These are phyloP conservation scores for Eucalyptus paniculata DNA, from an alignment of 345 rosid species.

Conservation along the genomic window DNA sequence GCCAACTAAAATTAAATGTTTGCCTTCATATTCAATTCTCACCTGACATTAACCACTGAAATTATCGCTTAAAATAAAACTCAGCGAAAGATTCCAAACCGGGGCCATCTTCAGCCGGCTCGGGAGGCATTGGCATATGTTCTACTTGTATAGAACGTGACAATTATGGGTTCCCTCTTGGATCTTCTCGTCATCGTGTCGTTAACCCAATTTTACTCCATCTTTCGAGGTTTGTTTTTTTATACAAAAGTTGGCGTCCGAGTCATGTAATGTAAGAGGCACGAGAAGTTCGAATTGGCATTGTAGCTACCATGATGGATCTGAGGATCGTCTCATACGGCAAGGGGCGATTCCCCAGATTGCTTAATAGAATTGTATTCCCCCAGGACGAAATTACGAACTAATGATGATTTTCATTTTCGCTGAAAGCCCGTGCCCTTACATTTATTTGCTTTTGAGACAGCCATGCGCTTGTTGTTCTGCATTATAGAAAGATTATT, in stretches of 20 bases:
- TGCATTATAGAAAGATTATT: too few relatives aligned
- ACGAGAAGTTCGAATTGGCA: not conserved
- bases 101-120: not conserved
- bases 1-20: not conserved
- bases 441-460: not conserved
- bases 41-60: not conserved
- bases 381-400: not conserved
- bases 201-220: not conserved
- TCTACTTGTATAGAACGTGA: not conserved
- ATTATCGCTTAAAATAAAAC: not conserved
- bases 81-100: not conserved
- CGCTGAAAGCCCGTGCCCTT: not conserved
- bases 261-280: not conserved
- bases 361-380: not conserved
- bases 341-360: not conserved
- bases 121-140: not conserved
- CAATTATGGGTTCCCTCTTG: not conserved
- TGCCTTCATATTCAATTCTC: not conserved
- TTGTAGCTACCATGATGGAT: not conserved
- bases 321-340: not conserved
- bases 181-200: not conserved
- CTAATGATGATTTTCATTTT: not conserved
- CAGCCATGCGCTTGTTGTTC: too few relatives aligned
- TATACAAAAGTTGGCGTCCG: not conserved
- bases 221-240: not conserved